Conservation (phyloP, 2,329 filamentous ascomycete species). For the Xylariales sp. region DNA sequence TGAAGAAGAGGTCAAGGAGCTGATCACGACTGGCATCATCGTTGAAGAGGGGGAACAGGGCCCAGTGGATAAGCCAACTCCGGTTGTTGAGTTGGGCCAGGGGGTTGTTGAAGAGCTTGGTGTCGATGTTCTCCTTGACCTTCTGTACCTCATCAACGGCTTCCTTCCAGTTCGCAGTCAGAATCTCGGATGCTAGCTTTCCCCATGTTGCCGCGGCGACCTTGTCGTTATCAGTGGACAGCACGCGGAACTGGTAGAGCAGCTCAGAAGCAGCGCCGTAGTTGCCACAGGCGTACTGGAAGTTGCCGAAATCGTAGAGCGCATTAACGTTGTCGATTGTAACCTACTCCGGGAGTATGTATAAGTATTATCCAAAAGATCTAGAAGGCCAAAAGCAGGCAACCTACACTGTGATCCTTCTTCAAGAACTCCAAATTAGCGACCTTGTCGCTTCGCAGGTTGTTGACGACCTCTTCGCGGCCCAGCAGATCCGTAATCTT, state of each 20-base stretch:
- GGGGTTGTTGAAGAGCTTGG: slow-evolving; percentile 91
- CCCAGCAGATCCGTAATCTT: slow-evolving; percentile 85
- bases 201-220: slow-evolving; percentile 95
- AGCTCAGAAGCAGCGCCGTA: slow-evolving; percentile 87
- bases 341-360: slow-evolving; percentile 47
- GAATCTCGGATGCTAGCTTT: slow-evolving; percentile 93
- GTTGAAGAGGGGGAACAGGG: slow-evolving; percentile 98
- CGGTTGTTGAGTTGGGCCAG: slow-evolving; percentile 93
- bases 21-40: slow-evolving; percentile 84
- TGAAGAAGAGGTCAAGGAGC: slow-evolving; percentile 96
- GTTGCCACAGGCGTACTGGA: slow-evolving; percentile 96
- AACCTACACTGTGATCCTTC: slow-evolving; percentile 82
- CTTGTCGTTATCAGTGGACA: slow-evolving; percentile 98
- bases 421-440: slow-evolving; percentile 98
- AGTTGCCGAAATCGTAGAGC: slow-evolving; percentile 92
- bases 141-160: slow-evolving; percentile 88
- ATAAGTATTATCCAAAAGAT: not conserved
- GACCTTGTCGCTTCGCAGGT: slow-evolving; percentile 92
- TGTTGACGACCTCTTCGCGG: slow-evolving; percentile 84
- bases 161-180: slow-evolving; percentile 90
- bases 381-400: not conserved
- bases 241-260: slow-evolving; percentile 94
- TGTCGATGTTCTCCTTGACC: slow-evolving; percentile 88
- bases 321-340: slow-evolving; percentile 94
- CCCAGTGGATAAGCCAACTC: slow-evolving; percentile 97